Evolutionary conservation across 2,329 filamentous ascomycete species (phyloP).

Genomic region (Hirsutella thompsonii): DNA sequence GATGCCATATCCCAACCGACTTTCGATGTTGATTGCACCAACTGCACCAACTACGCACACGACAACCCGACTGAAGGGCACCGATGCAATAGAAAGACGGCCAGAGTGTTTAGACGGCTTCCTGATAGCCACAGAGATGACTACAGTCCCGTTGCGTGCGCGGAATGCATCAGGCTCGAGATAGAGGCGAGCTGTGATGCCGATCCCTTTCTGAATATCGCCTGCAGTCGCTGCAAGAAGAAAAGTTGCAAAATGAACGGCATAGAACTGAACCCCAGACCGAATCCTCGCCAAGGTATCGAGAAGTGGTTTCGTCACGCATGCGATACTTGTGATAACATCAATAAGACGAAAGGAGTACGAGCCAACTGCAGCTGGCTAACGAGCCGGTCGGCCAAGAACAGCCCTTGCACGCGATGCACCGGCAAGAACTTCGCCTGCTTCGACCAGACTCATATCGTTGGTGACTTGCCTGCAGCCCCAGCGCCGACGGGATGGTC

Average conservation of each 20-base stretch:
- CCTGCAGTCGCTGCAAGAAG: slow-evolving; percentile 9
- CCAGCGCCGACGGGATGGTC: slow-evolving; percentile 7
- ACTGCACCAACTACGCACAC: slow-evolving; percentile 12
- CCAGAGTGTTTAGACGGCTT: slow-evolving; percentile 6
- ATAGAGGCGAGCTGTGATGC: slow-evolving; percentile 9
- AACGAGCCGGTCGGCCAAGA: slow-evolving; percentile 8
- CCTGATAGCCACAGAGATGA: slow-evolving; percentile 5
- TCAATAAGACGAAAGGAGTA: slow-evolving; percentile 2
- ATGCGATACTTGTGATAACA: slow-evolving; percentile 11
- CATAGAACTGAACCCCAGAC: slow-evolving; percentile 4
- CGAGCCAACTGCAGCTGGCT: slow-evolving; percentile 11
- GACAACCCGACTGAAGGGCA: slow-evolving; percentile 1
- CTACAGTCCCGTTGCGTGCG: slow-evolving; percentile 6
- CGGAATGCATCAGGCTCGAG: slow-evolving; percentile 4
- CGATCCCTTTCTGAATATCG: slow-evolving; percentile 8
- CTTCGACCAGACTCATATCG: slow-evolving; percentile 6
- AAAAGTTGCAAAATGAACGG: slow-evolving; percentile 3
- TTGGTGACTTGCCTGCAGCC: slow-evolving; percentile 3
- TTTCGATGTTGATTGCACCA: slow-evolving; percentile 11
- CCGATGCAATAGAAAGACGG: slow-evolving; percentile 5
- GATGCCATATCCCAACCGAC: slow-evolving; percentile 4
- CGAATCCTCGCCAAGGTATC: slow-evolving; percentile 7
- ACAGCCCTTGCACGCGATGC: slow-evolving; percentile 11
- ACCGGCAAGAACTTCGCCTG: slow-evolving; percentile 7
- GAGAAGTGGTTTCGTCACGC: slow-evolving; percentile 11